Percentiles rank a stretch among this genome's conserved stretches.
Conservation (phyloP, 768 basidiomycete genomes). For the Pleurotus eryngii region DNA sequence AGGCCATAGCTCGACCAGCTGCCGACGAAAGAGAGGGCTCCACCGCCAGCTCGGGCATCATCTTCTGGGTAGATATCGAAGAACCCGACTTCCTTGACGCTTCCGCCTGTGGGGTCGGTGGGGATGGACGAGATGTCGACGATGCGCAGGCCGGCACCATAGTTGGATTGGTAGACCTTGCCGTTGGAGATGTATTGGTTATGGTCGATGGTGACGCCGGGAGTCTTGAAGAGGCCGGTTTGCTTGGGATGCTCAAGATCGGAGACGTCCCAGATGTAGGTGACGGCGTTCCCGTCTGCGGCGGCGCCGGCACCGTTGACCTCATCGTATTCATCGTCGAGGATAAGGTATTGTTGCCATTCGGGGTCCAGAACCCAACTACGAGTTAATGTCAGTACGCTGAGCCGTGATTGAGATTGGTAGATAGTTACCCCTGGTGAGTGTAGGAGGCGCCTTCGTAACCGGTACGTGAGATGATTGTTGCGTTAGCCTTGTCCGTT, state of each 20-base stretch:
- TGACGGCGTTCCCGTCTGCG: slow-evolving; percentile 19
- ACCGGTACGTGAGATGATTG: slow-evolving; percentile 23
- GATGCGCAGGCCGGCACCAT: slow-evolving; percentile 25
- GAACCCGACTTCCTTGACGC: slow-evolving; percentile 4
- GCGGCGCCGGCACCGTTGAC: slow-evolving; percentile 15
- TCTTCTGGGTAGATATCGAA: slow-evolving; percentile 7
- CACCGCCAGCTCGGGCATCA: slow-evolving; percentile 6
- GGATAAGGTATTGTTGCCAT: slow-evolving; percentile 23
- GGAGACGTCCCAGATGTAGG: slow-evolving; percentile 29
- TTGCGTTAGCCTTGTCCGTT: slow-evolving; percentile 16
- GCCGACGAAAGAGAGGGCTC: slow-evolving; percentile 10
- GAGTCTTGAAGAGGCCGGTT: slow-evolving; percentile 24
- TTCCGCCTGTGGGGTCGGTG: slow-evolving; percentile 23
- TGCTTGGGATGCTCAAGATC: slow-evolving; percentile 21
- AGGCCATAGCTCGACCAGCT: slow-evolving; percentile 13
- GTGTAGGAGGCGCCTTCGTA: slow-evolving; percentile 29
- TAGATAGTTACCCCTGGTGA: slow-evolving; percentile 25
- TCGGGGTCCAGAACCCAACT: slow-evolving; percentile 20
- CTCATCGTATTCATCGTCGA: slow-evolving; percentile 28
- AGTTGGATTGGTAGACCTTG: slow-evolving; percentile 26
- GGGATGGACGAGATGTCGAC: slow-evolving; percentile 24
- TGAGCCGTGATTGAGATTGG: too few relatives aligned
- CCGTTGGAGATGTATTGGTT: slow-evolving; percentile 25
- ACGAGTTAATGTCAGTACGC: not conserved
- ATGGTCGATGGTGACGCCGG: slow-evolving; percentile 24